A percentile compares a stretch with the other conserved stretches of the same genome.
These are phyloP conservation scores for Euphorbia lathyris DNA, from an alignment of 345 rosid species.

Conservation along the genomic window DNA sequence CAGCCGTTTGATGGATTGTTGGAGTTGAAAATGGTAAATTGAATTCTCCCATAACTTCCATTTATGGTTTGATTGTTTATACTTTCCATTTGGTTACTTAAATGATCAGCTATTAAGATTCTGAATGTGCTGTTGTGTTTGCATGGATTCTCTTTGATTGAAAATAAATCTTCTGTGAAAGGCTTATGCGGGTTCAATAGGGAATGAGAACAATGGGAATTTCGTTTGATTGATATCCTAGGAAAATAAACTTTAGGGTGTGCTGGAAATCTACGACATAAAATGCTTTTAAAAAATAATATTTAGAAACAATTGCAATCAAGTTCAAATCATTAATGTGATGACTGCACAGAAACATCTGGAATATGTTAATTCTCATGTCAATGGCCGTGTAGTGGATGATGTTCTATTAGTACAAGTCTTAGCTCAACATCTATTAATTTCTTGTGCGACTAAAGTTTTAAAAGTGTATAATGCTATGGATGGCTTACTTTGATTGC, in stretches of 20 bases:
- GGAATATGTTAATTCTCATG: background rate
- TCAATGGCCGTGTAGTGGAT: background rate
- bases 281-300: background rate
- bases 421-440: background rate
- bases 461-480: background rate
- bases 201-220: background rate
- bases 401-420: background rate
- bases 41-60: background rate
- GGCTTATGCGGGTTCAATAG: background rate
- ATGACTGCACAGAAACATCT: background rate
- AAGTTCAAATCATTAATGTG: background rate
- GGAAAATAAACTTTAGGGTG: background rate
- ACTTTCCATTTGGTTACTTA: background rate
- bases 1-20: constrained; percentile 67
- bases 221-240: too few species aligned
- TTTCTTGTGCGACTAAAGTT: background rate
- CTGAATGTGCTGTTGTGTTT: background rate
- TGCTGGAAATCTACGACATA: background rate
- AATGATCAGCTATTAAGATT: background rate
- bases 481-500: background rate
- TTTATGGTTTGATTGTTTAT: background rate
- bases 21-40: constrained; percentile 73
- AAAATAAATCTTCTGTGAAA: background rate
- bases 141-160: background rate
- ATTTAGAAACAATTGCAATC: background rate